Evolutionary conservation across 2,329 filamentous ascomycete genomes (phyloP).

Genomic region (Pseudogymnoascus sp.): DNA sequence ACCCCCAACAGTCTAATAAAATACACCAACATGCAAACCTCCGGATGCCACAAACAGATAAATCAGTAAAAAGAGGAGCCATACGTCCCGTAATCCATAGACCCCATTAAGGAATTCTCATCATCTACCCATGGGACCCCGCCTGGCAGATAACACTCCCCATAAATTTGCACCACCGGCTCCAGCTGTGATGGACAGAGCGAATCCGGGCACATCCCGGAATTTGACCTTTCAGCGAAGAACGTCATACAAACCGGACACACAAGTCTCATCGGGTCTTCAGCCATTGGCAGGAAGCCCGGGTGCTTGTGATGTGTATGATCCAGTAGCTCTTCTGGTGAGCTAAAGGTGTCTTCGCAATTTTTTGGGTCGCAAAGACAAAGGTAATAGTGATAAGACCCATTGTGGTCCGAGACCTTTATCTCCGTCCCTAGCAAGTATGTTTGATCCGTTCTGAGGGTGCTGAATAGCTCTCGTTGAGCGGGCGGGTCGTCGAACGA

Average conservation of each 20-base stretch:
- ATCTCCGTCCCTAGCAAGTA: background rate
- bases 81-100: background rate
- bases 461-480: background rate
- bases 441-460: background rate
- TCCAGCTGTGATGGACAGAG: background rate
- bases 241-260: background rate
- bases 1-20: background rate
- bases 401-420: background rate
- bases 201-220: background rate
- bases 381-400: background rate
- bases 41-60: background rate
- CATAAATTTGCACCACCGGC: background rate
- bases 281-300: background rate
- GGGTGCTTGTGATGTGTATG: background rate
- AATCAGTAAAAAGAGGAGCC: background rate
- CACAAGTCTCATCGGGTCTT: background rate
- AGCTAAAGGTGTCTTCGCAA: background rate
- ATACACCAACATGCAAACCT: background rate
- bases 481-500: background rate
- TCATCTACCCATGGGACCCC: background rate
- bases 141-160: background rate
- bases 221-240: background rate
- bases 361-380: background rate
- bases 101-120: background rate
- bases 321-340: background rate